phyloP scores from a whole-genome alignment of 2,329 filamentous ascomycete genomes.

The Nemania abortiva region DNA sequence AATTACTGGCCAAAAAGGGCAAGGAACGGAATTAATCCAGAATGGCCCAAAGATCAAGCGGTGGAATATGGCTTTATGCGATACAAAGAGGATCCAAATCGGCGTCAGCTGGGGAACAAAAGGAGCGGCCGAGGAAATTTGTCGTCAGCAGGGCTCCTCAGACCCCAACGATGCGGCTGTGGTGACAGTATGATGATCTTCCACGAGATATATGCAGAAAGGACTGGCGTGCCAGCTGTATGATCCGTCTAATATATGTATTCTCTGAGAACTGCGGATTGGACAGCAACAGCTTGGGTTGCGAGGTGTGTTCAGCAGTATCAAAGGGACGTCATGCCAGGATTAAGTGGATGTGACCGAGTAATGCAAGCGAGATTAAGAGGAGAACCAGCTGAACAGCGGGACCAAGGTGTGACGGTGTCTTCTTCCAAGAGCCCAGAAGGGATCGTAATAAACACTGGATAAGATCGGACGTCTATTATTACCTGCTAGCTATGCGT shows the following conservation, averaged over 20 bases:
- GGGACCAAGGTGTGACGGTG: conserved; percentile 5
- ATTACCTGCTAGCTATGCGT: neutral
- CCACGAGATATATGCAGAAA: conserved; percentile 18
- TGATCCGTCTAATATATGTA: conserved; percentile 4
- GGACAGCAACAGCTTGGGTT: neutral
- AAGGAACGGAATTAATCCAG: conserved; percentile 17
- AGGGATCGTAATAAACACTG: conserved; percentile 21
- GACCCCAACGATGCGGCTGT: conserved; percentile 21
- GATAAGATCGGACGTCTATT: conserved; percentile 9
- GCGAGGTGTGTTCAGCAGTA: conserved; percentile 12
- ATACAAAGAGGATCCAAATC: conserved; percentile 1
- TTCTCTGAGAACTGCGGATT: conserved; percentile 3
- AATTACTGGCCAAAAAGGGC: conserved; percentile 24
- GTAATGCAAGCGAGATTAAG: conserved; percentile 35
- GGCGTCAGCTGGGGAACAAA: conserved; percentile 11
- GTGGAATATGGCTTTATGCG: conserved; percentile 4
- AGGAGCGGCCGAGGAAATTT: conserved; percentile 26
- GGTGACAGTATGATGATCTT: conserved; percentile 6
- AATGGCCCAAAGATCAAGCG: conserved; percentile 7
- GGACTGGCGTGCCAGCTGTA: neutral
- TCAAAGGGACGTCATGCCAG: conserved; percentile 34
- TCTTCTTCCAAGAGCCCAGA: conserved; percentile 3
- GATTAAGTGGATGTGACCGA: conserved; percentile 36
- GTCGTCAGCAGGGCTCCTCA: conserved; percentile 1
- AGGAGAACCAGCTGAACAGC: conserved; percentile 18